Conservation (phyloP, 345 rosid genomes). For the Firmiana major region DNA sequence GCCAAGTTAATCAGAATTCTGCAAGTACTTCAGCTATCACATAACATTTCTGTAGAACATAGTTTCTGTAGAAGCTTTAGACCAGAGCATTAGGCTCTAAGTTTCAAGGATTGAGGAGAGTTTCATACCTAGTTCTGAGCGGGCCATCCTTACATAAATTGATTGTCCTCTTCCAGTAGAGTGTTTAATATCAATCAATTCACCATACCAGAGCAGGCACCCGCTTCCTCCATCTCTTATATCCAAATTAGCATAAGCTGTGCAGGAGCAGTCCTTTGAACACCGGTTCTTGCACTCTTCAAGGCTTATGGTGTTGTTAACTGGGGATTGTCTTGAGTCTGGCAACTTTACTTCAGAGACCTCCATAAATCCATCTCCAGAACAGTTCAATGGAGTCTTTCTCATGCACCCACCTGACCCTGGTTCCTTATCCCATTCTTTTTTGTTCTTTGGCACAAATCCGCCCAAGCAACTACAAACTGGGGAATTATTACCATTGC, state of each 20-base stretch:
- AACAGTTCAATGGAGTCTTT: conserved; percentile 28
- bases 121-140: conserved; percentile 29
- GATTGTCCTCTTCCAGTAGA: conserved; percentile 29
- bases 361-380: conserved; percentile 29
- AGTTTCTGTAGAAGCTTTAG: too few species aligned
- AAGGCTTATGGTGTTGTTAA: conserved; percentile 21
- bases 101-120: background rate
- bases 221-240: conserved; percentile 38
- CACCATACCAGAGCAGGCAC: conserved; percentile 39
- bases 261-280: conserved; percentile 46
- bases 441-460: conserved; percentile 28
- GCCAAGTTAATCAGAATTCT: background rate
- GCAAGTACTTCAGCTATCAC: too few species aligned
- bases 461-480: conserved; percentile 43
- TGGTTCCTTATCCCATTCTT: conserved; percentile 31
- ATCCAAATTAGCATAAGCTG: conserved; percentile 38
- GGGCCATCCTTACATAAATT: conserved; percentile 33
- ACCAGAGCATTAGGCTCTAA: background rate
- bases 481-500: conserved; percentile 33
- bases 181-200: conserved; percentile 35
- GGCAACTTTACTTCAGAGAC: conserved; percentile 39
- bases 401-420: conserved; percentile 47
- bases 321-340: conserved; percentile 25
- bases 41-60: too few species aligned
- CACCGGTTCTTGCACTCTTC: conserved; percentile 35